A percentile compares a stretch with the other conserved stretches of the same genome.
Conservation (phyloP, 2,329 filamentous ascomycete genomes). For the Aspergillus bombycis region DNA sequence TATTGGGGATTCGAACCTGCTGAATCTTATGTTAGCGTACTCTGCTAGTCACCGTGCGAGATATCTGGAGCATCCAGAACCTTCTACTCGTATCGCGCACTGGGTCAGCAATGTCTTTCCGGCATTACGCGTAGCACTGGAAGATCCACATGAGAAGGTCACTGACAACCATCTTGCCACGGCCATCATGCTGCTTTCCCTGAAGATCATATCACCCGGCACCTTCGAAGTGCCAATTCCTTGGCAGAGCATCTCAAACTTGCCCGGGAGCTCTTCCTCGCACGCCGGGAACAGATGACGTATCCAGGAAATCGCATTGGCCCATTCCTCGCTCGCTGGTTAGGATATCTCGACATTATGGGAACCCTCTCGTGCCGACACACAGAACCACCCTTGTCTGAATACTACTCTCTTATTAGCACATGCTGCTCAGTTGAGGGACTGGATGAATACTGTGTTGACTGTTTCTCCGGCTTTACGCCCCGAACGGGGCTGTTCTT, state of each 20-base stretch:
- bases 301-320: conserved; percentile 59
- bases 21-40: conserved; percentile 78
- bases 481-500: conserved; percentile 71
- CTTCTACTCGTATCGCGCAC: conserved; percentile 73
- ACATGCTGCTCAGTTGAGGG: conserved; percentile 57
- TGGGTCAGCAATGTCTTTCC: conserved; percentile 76
- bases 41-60: conserved; percentile 82
- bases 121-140: conserved; percentile 68
- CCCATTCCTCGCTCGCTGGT: conserved; percentile 80
- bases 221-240: conserved; percentile 79
- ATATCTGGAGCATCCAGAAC: conserved; percentile 73
- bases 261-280: conserved; percentile 73
- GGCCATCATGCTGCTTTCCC: conserved; percentile 80
- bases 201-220: conserved; percentile 81
- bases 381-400: conserved; percentile 55
- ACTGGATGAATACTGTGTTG: conserved; percentile 69
- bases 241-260: conserved; percentile 80
- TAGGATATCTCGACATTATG: conserved; percentile 80
- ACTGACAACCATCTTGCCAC: conserved; percentile 76
- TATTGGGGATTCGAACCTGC: conserved; percentile 58
- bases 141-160: conserved; percentile 63
- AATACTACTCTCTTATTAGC: conserved; percentile 49
- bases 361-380: conserved; percentile 69
- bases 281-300: conserved; percentile 63
- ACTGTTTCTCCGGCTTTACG: conserved; percentile 80